Percentiles rank a stretch among this genome's conserved stretches.
Evolutionary conservation across 371 early-diverging fungal species (phyloP).

Genomic region (Blakeslea trispora): DNA sequence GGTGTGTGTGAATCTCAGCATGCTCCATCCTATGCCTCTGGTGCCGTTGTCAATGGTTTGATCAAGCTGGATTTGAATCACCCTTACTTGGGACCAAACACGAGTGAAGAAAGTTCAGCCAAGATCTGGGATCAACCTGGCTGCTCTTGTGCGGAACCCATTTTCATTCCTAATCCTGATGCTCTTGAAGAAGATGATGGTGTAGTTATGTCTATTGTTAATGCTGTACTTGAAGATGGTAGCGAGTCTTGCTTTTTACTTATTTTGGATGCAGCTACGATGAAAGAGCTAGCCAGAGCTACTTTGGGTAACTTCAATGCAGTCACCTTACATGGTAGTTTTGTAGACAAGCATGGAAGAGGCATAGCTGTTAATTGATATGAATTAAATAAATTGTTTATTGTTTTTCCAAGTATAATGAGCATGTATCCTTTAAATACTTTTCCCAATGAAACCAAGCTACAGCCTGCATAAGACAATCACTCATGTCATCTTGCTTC

Average conservation of each 20-base stretch:
- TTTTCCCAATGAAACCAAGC: conserved; percentile 68
- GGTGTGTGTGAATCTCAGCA: conserved; percentile 54
- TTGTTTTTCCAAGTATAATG: conserved; percentile 5
- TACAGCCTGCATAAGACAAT: conserved; percentile 69
- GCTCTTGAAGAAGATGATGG: conserved; percentile 67
- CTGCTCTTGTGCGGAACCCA: conserved; percentile 69
- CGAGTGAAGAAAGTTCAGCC: conserved; percentile 30
- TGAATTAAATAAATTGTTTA: conserved; percentile 4
- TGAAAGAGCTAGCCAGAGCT: conserved; percentile 61
- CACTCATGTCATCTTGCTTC: conserved; percentile 78
- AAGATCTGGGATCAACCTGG: conserved; percentile 53
- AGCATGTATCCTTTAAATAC: conserved; percentile 8
- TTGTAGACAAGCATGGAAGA: conserved; percentile 40
- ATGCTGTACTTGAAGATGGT: conserved; percentile 33
- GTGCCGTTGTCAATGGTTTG: conserved; percentile 52
- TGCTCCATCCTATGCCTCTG: conserved; percentile 51
- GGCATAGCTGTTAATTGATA: conserved; percentile 44
- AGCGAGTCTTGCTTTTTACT: conserved; percentile 57
- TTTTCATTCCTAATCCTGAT: conserved; percentile 61
- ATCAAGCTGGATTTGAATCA: conserved; percentile 58
- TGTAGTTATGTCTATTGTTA: conserved; percentile 61
- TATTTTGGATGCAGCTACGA: conserved; percentile 59
- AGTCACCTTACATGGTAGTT: conserved; percentile 48
- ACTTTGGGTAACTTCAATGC: conserved; percentile 48
- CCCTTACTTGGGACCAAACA: conserved; percentile 34